These are phyloP conservation scores for Neonectria magnoliae DNA, from an alignment of 2,329 filamentous ascomycete species.

Conservation along the genomic window DNA sequence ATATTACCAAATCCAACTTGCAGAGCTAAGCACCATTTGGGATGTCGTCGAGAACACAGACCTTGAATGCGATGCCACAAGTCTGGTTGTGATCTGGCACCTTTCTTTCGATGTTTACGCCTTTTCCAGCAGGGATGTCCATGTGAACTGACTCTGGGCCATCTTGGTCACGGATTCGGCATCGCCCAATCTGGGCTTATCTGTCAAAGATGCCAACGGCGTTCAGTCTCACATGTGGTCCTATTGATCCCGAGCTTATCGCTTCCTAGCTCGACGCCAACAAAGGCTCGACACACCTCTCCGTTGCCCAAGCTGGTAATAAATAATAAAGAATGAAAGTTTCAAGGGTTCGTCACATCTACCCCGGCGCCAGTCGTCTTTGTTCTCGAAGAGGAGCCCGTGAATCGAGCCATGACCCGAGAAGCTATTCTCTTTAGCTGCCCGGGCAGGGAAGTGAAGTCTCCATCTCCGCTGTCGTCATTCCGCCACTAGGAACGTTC, in stretches of 20 bases:
- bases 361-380: neutral
- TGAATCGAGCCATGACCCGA: neutral
- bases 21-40: neutral
- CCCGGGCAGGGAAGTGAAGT: no score
- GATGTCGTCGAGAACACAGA: neutral
- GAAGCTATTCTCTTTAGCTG: no score
- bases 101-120: no score
- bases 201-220: neutral
- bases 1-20: neutral
- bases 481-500: neutral
- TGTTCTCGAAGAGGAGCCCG: neutral
- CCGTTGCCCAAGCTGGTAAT: neutral
- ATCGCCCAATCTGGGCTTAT: neutral
- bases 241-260: neutral
- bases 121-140: neutral
- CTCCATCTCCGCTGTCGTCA: neutral
- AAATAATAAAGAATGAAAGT: neutral
- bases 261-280: neutral
- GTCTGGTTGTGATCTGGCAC: accelerated
- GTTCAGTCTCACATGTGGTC: neutral
- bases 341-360: neutral
- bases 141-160: neutral
- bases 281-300: neutral
- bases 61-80: neutral
- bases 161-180: neutral